Conservation (phyloP, 2,329 filamentous ascomycete species). For the Gyromitra esculenta region DNA sequence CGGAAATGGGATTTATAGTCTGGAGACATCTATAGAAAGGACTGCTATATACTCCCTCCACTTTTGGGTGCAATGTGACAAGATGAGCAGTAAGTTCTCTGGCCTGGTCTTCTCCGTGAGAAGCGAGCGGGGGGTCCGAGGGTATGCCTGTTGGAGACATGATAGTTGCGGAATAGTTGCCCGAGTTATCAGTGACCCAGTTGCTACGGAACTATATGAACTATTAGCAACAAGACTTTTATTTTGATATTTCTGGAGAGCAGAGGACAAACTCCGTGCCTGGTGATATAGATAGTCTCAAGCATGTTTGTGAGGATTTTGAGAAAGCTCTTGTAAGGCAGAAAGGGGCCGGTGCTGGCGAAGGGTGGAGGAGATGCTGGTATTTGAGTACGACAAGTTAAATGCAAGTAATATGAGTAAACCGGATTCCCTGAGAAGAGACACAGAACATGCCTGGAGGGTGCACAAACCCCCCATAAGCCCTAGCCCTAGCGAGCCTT, state of each 20-base stretch:
- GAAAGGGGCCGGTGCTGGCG: background rate
- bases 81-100: conserved; percentile 77
- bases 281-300: conserved; percentile 76
- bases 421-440: background rate
- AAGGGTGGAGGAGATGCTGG: conserved; percentile 2
- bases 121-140: conserved; percentile 85
- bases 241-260: conserved; percentile 46
- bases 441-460: conserved; percentile 9
- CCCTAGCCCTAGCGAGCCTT: conserved; percentile 30
- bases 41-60: conserved; percentile 82
- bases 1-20: conserved; percentile 77
- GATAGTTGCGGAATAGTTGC: conserved; percentile 77
- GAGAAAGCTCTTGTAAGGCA: background rate
- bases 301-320: conserved; percentile 66
- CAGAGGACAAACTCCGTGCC: conserved; percentile 73
- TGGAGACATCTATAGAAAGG: conserved; percentile 89
- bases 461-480: background rate
- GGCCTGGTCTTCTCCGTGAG: conserved; percentile 85
- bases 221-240: conserved; percentile 39
- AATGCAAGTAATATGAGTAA: background rate
- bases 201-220: conserved; percentile 80
- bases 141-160: conserved; percentile 86
- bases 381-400: background rate
- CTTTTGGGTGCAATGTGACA: conserved; percentile 69
- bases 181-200: conserved; percentile 86